Percentiles rank a stretch among this genome's conserved stretches.
Conservation (phyloP, 768 basidiomycete species). For the Leucosporidium scottii region DNA sequence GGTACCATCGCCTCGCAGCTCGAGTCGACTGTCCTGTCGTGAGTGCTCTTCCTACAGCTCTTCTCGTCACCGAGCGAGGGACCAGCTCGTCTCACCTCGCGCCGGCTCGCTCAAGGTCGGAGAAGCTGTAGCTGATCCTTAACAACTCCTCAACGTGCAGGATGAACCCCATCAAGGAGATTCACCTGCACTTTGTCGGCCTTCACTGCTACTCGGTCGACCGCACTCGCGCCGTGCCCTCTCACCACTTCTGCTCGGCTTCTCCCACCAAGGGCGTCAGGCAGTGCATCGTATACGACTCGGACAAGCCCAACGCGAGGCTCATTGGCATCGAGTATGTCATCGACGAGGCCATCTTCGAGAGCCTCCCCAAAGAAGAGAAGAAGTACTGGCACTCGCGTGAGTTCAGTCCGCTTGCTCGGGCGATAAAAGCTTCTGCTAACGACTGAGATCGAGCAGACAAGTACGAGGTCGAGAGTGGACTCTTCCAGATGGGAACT, state of each 20-base stretch:
- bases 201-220: conserved; percentile 44
- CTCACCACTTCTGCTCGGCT: conserved; percentile 27
- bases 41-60: too few relatives aligned
- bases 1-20: too few relatives aligned
- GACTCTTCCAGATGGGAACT: conserved; percentile 8
- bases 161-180: conserved; percentile 42
- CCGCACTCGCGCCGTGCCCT: conserved; percentile 4
- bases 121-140: too few relatives aligned
- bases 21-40: too few relatives aligned
- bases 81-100: too few relatives aligned
- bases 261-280: not conserved
- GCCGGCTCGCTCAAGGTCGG: too few relatives aligned
- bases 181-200: conserved; percentile 43
- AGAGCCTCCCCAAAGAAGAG: conserved; percentile 47
- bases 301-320: conserved; percentile 47
- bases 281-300: conserved; percentile 45
- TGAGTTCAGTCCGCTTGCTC: not conserved
- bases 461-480: conserved; percentile 27
- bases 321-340: conserved; percentile 56
- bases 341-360: conserved; percentile 48
- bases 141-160: too few relatives aligned
- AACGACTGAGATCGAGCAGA: conserved; percentile 1
- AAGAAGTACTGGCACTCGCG: conserved; percentile 52
- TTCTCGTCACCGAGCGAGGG: too few relatives aligned
- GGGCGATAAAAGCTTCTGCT: too few relatives aligned